phyloP scores from a whole-genome alignment of 768 basidiomycete species.

The Paxillus ammoniavirescens region DNA sequence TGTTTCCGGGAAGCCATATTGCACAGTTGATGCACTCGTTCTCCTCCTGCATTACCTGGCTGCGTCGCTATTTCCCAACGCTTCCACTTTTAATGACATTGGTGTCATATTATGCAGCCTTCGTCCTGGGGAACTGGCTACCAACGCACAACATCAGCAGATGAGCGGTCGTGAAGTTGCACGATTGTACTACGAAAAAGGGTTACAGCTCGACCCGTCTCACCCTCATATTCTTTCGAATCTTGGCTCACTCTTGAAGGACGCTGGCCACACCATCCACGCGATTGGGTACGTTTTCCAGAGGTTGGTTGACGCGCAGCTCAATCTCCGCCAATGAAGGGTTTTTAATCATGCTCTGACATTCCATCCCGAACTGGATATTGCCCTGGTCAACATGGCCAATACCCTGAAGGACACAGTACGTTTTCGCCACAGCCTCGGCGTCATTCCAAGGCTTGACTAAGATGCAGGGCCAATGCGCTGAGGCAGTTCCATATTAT shows the following conservation, averaged over 20 bases:
- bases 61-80: slow-evolving; percentile 41
- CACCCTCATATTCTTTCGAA: slow-evolving; percentile 53
- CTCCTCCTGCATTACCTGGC: slow-evolving; percentile 50
- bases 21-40: slow-evolving; percentile 36
- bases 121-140: slow-evolving; percentile 17
- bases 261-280: slow-evolving; percentile 40
- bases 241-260: slow-evolving; percentile 49
- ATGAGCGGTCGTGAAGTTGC: slow-evolving; percentile 38
- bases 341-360: slow-evolving; percentile 40
- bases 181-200: slow-evolving; percentile 43
- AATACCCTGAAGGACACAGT: slow-evolving; percentile 51
- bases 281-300: slow-evolving; percentile 39
- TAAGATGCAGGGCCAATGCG: slow-evolving; percentile 34
- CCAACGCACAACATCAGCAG: slow-evolving; percentile 16
- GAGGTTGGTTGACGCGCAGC: background rate
- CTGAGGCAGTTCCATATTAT: slow-evolving; percentile 47
- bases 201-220: slow-evolving; percentile 41
- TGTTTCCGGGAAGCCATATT: slow-evolving; percentile 26
- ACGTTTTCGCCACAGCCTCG: slow-evolving; percentile 3
- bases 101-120: slow-evolving; percentile 46
- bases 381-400: slow-evolving; percentile 51
- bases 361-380: slow-evolving; percentile 46
- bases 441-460: background rate
- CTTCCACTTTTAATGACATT: slow-evolving; percentile 49
- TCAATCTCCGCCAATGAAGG: slow-evolving; percentile 19